Base-by-base conservation (phyloP, 345 rosid species). In the Fremontodendron californicum region DNA sequence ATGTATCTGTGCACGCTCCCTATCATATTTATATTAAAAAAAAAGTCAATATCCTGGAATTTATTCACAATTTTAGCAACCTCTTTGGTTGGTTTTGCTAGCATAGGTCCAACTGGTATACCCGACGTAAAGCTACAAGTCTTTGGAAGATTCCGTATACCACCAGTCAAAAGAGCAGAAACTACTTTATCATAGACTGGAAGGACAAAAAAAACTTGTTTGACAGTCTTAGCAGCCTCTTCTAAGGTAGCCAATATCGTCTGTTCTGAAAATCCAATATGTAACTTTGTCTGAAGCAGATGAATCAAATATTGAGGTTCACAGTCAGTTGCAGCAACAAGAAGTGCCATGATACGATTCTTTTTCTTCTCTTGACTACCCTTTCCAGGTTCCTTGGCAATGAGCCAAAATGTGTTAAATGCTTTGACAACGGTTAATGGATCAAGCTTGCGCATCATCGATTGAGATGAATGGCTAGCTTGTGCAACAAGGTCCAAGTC, bases 1-100 rank as follows among this genome's bases (percentile, higher is more conserved):
- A 84, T 95, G 98, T 82, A 94, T 81, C 99, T 94, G 99, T 68
- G 99, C 99, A 78, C 98, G 93, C 77, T 91, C 99, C 74, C 99
- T 97, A 80, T 95, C 99, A 71, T 95, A 93, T 80, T 95, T 95
- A 87, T 95, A 95, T 73, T 95, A 98, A 77, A 93, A n/a, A 97
- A 85, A 78, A 85, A 95, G 65, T 86, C 90, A 54, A n/a, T n/a
- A n/a, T n/a, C n/a, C n/a, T n/a, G n/a, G n/a, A n/a, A n/a, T n/a
- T n/a, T n/a, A n/a, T n/a, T n/a, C n/a, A n/a, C n/a, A n/a, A n/a
- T n/a, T n/a, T n/a, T n/a, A n/a, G n/a, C n/a, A n/a, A n/a, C n/a
- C n/a, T n/a, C n/a, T n/a, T n/a, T n/a, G n/a, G n/a, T n/a, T n/a
- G n/a, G n/a, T n/a, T n/a, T n/a, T n/a, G n/a, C n/a, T n/a, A n/a